Percentiles rank a stretch among this genome's conserved stretches.
phyloP scores from a whole-genome alignment of 1,284 basidiomycete genomes.

The Marasmius fiardii region DNA sequence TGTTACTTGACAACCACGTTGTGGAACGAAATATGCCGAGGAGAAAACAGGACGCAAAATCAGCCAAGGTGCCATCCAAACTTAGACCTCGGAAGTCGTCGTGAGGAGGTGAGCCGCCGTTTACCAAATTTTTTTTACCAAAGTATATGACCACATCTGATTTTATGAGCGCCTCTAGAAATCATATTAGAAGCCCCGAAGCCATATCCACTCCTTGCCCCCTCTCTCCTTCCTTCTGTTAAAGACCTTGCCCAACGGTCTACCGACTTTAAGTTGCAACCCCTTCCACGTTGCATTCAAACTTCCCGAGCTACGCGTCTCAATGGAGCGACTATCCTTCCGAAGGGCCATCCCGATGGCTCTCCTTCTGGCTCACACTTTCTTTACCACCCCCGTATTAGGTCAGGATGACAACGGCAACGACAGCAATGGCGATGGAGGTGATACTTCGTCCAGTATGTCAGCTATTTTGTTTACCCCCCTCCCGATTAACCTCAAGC shows the following conservation, averaged over 20 bases:
- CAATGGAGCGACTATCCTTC: neutral
- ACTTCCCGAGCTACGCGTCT: neutral
- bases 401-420: neutral
- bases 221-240: neutral
- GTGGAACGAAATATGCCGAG: no score
- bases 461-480: neutral
- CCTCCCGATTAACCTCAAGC: neutral
- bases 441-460: no score
- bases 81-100: neutral
- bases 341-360: neutral
- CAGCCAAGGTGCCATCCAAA: neutral
- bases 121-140: neutral
- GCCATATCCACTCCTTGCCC: neutral
- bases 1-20: no score
- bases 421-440: no score
- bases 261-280: neutral
- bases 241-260: neutral
- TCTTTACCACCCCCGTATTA: neutral
- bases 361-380: neutral
- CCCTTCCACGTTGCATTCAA: neutral
- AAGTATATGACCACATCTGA: neutral
- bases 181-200: neutral
- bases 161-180: neutral
- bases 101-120: neutral
- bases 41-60: neutral